Evolutionary conservation across 192 early-diverging fungal species (phyloP).

Genomic region (Endogone sp.): DNA sequence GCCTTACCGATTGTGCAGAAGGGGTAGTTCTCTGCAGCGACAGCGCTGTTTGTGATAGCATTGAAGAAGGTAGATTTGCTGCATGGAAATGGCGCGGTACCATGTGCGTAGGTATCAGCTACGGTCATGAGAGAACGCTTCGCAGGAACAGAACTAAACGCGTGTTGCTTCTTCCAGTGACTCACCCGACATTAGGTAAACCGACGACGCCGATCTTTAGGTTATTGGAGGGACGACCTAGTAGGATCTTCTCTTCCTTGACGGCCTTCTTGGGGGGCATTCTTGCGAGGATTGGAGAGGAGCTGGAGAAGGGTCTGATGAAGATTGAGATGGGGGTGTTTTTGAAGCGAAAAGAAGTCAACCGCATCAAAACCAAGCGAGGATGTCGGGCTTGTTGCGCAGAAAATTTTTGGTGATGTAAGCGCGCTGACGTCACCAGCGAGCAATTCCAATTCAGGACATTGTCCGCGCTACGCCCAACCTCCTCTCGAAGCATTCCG

Average conservation of each 20-base stretch:
- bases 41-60: constrained; percentile 67
- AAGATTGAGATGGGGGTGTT: background rate
- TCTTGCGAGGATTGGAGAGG: constrained; percentile 7
- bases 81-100: background rate
- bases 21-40: constrained; percentile 90
- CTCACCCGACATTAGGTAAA: constrained; percentile 86
- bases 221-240: constrained; percentile 85
- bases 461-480: no score
- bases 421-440: background rate
- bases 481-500: no score
- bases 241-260: constrained; percentile 68
- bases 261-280: constrained; percentile 84
- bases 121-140: no score
- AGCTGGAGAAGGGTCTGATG: constrained; percentile 5
- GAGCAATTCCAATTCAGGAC: no score
- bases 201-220: constrained; percentile 95
- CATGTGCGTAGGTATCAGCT: background rate
- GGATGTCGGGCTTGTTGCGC: background rate
- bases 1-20: constrained; percentile 85
- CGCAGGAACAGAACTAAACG: no score
- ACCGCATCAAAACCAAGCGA: background rate
- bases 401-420: background rate
- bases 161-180: constrained; percentile 13
- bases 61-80: constrained; percentile 87
- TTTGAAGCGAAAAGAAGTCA: background rate